Evolutionary conservation across 2,329 filamentous ascomycete genomes (phyloP), one percentile per base, ranked within the genome.

Genomic region (Colletotrichum sp.): DNA sequence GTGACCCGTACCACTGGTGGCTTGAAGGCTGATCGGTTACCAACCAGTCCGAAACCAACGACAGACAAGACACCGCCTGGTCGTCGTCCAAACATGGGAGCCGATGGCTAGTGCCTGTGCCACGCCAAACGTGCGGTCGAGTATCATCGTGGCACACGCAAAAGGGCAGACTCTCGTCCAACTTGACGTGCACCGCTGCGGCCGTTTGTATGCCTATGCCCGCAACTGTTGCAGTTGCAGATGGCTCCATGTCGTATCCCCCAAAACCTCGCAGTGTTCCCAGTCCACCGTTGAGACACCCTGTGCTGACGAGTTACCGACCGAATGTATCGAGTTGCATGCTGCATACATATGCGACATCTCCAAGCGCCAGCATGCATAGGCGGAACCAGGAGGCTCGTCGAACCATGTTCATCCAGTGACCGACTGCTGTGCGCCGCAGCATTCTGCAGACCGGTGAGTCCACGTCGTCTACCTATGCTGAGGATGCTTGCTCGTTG

Each of bases 31-130:
- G 52, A n/a, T 68, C 69, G 63, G 69, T n/a, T 16, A 18, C 36
- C 60, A 64, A 39, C 28, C 32, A 75, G 61, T 59, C 63, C 73
- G 69, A 73, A 67, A 73, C 73, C 57, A 68, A 70, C 10, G 36
- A 32, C 72, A 43, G 52, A 67, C 72, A 61, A 60, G 39, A 48
- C 39, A 65, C 60, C 34, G 52, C 63, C 18, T 16, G 13, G 32
- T 65, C n/a, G 52, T 66, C 36, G 28, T 36, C 68, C 30, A 66
- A 60, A 72, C 61, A 30, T 39, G 34, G 18, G 36, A 34, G 55
- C 68, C 36, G 8, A 18, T 18, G 36, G 67, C 8, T 16, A 69
- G n/a, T 60, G 32, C 55, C 34, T 30, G 9, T 70, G 55, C 64
- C 71, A 34, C 16, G 48, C 43, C 48, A 24, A 48, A 24, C 48